A percentile compares a stretch with the other conserved stretches of the same genome.
phyloP scores from a whole-genome alignment of 495 filamentous ascomycete species.

The Chaetomium cochliodes region DNA sequence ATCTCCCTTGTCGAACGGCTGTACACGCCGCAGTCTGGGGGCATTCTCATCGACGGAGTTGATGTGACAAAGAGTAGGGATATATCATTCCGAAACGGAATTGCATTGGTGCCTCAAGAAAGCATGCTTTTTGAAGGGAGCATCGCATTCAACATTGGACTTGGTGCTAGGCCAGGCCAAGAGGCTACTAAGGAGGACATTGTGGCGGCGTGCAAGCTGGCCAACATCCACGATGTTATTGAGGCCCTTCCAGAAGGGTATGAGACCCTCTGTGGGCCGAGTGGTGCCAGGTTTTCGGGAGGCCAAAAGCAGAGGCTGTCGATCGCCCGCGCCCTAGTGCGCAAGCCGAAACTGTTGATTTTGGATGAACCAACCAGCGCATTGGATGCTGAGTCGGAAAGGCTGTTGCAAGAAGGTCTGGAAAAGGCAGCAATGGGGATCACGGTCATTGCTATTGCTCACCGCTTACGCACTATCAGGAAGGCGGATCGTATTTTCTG shows the following conservation, averaged over 20 bases:
- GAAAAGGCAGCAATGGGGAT: slow-evolving; percentile 66
- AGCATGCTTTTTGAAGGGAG: slow-evolving; percentile 53
- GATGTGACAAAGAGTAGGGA: slow-evolving; percentile 47
- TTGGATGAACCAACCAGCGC: slow-evolving; percentile 84
- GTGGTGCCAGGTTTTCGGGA: slow-evolving; percentile 51
- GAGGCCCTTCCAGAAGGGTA: slow-evolving; percentile 58
- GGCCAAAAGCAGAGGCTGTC: slow-evolving; percentile 68
- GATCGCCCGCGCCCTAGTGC: slow-evolving; percentile 74
- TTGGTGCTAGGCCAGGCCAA: slow-evolving; percentile 47
- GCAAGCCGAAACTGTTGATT: slow-evolving; percentile 77
- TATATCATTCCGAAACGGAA: slow-evolving; percentile 49
- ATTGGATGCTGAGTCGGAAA: slow-evolving; percentile 70
- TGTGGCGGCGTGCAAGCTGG: slow-evolving; percentile 55
- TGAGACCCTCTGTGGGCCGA: slow-evolving; percentile 56
- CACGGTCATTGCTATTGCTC: slow-evolving; percentile 82
- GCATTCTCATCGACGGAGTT: slow-evolving; percentile 53
- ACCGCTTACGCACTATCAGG: slow-evolving; percentile 71
- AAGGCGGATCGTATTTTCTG: slow-evolving; percentile 75
- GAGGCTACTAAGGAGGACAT: slow-evolving; percentile 52
- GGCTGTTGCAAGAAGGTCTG: slow-evolving; percentile 67
- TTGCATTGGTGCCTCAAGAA: slow-evolving; percentile 65
- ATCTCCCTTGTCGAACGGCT: slow-evolving; percentile 64
- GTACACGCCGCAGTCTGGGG: slow-evolving; percentile 56
- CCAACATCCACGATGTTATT: slow-evolving; percentile 61
- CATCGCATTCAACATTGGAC: slow-evolving; percentile 56